These are phyloP conservation scores for Tetrahymena malaccensis DNA, from an alignment of 73 alveolate genomes.

Conservation along the genomic window DNA sequence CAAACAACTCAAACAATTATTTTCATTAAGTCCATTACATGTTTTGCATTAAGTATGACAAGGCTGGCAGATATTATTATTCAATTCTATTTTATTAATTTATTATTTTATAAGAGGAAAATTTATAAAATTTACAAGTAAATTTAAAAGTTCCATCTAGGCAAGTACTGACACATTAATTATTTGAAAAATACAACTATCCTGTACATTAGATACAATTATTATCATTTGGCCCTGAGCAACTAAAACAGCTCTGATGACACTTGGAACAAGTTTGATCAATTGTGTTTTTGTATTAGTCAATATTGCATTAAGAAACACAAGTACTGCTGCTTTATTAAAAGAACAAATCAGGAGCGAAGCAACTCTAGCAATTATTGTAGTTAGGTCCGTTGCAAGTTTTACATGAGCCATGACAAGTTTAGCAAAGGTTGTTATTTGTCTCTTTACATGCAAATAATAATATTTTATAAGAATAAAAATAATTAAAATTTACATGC, in stretches of 20 bases:
- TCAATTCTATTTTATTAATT: too few species aligned
- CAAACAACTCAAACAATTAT: background rate
- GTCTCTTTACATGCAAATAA: background rate
- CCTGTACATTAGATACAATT: background rate
- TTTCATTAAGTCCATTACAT: background rate
- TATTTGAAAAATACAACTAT: background rate
- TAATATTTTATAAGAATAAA: background rate
- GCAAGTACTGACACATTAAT: background rate
- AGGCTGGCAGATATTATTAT: background rate
- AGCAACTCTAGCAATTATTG: background rate
- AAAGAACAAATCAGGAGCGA: background rate
- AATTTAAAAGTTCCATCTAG: background rate
- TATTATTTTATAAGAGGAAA: too few species aligned
- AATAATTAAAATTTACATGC: background rate
- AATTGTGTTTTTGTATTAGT: background rate
- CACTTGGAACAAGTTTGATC: background rate
- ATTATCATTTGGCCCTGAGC: background rate
- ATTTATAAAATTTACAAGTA: too few species aligned
- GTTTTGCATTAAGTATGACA: background rate
- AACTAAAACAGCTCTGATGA: background rate
- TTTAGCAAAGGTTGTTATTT: background rate
- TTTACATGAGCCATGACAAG: background rate
- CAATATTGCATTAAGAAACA: background rate
- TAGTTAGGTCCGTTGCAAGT: background rate
- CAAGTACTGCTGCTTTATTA: background rate